Evolutionary conservation across 2,329 filamentous ascomycete species (phyloP).

Genomic region (Colletotrichum falcatum): DNA sequence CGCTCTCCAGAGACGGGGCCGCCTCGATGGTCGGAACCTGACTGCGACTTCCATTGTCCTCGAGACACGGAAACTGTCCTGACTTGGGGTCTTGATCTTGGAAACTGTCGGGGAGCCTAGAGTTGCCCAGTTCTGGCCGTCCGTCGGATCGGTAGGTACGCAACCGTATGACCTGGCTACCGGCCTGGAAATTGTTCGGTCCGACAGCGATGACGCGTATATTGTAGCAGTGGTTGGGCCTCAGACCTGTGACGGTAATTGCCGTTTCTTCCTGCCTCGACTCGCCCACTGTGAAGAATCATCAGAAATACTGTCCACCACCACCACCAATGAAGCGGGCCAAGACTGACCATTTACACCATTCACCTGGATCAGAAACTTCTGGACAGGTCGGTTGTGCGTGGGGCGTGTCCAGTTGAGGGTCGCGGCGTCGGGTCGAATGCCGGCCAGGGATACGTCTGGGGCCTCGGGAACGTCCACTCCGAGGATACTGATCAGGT

Average conservation of each 20-base stretch:
- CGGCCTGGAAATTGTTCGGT: slow-evolving; percentile 90
- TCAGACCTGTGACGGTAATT: slow-evolving; percentile 90
- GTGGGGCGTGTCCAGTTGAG: slow-evolving; percentile 89
- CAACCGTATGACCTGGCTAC: slow-evolving; percentile 86
- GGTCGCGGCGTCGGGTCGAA: slow-evolving; percentile 87
- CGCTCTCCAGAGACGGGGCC: slow-evolving; percentile 70
- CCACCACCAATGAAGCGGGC: slow-evolving; percentile 3
- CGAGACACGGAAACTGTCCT: slow-evolving; percentile 43
- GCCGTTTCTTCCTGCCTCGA: slow-evolving; percentile 82
- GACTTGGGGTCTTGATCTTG: slow-evolving; percentile 60
- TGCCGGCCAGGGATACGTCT: slow-evolving; percentile 89
- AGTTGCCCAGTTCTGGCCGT: slow-evolving; percentile 69
- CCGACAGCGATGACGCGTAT: slow-evolving; percentile 93
- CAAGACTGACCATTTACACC: slow-evolving; percentile 80
- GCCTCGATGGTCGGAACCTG: slow-evolving; percentile 71
- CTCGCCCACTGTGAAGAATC: slow-evolving; percentile 75
- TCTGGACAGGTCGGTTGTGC: slow-evolving; percentile 76
- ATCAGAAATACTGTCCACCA: slow-evolving; percentile 2
- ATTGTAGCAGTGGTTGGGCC: slow-evolving; percentile 91
- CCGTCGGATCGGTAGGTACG: slow-evolving; percentile 78
- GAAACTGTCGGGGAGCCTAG: slow-evolving; percentile 68
- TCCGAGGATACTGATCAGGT: slow-evolving; percentile 90
- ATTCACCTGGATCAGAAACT: slow-evolving; percentile 94
- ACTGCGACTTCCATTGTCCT: slow-evolving; percentile 60
- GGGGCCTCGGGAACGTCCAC: slow-evolving; percentile 94